phyloP scores from a whole-genome alignment of 768 basidiomycete species.

The Mycena maculata region DNA sequence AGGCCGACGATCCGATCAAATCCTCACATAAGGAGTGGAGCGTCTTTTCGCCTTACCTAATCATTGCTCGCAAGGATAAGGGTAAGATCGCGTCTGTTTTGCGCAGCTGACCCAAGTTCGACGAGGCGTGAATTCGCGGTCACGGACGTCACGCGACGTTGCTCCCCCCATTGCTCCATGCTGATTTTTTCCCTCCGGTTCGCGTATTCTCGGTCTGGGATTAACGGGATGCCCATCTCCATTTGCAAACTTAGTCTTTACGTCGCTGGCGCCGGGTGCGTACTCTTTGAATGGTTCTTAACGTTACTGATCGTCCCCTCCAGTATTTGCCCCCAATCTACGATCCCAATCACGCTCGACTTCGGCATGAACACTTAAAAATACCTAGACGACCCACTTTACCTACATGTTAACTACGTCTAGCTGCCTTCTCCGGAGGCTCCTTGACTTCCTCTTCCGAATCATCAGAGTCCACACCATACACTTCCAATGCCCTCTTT shows the following conservation, averaged over 20 bases:
- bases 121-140: constrained; percentile 91
- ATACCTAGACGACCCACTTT: constrained; percentile 87
- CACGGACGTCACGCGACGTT: constrained; percentile 75
- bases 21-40: too few relatives aligned
- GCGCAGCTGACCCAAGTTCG: constrained; percentile 74
- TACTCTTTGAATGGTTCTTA: too few relatives aligned
- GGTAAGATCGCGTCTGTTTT: constrained; percentile 81
- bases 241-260: constrained; percentile 95
- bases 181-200: constrained; percentile 55
- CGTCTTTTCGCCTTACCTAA: too few relatives aligned
- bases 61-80: constrained; percentile 86
- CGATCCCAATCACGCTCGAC: constrained; percentile 87
- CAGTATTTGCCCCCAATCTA: constrained; percentile 83
- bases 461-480: too few relatives aligned
- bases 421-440: too few relatives aligned
- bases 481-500: too few relatives aligned
- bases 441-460: too few relatives aligned
- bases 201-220: constrained; percentile 88
- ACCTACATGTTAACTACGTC: too few relatives aligned
- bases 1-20: too few relatives aligned
- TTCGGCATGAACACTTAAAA: constrained; percentile 89
- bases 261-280: constrained; percentile 88
- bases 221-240: constrained; percentile 89
- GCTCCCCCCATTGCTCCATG: constrained; percentile 26
- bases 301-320: too few relatives aligned